Percentiles rank a stretch among this genome's conserved stretches.
Conservation (phyloP, 768 basidiomycete genomes). For the Chlorophyllum brunneum region DNA sequence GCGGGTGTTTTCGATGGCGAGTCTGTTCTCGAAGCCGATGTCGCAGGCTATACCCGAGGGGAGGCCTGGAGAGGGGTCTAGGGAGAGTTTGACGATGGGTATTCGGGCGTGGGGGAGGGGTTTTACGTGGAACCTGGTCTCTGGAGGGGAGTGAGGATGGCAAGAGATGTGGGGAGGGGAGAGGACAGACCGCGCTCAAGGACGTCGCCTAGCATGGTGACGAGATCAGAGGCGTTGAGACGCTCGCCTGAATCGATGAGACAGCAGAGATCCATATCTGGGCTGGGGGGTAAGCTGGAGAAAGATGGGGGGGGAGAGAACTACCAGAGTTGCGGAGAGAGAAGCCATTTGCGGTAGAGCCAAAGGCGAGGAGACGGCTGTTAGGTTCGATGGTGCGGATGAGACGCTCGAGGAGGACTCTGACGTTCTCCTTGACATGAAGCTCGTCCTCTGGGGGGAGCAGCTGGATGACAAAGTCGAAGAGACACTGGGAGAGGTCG, state of each 20-base stretch:
- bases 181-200: conserved; percentile 79
- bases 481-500: conserved; percentile 86
- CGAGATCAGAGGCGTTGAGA: conserved; percentile 81
- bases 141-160: conserved; percentile 35
- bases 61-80: conserved; percentile 79
- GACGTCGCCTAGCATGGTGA: conserved; percentile 89
- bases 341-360: conserved; percentile 96
- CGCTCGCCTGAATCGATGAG: conserved; percentile 86
- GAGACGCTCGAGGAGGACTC: conserved; percentile 91
- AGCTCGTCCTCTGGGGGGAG: conserved; percentile 89
- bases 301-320: conserved; percentile 13
- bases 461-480: conserved; percentile 91
- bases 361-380: conserved; percentile 88
- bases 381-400: conserved; percentile 94
- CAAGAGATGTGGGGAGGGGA: conserved; percentile 1
- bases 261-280: conserved; percentile 99
- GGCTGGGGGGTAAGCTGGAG: conserved; percentile 7
- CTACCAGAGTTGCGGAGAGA: conserved; percentile 92
- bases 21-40: conserved; percentile 96
- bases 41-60: conserved; percentile 93
- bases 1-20: conserved; percentile 96
- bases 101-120: conserved; percentile 95
- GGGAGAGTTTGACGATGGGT: conserved; percentile 95
- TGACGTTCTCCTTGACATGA: conserved; percentile 92
- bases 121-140: conserved; percentile 96